Evolutionary conservation across 768 basidiomycete genomes (phyloP), one percentile per base, ranked within the genome.

Genomic region (Calocybe gangraenosa): DNA sequence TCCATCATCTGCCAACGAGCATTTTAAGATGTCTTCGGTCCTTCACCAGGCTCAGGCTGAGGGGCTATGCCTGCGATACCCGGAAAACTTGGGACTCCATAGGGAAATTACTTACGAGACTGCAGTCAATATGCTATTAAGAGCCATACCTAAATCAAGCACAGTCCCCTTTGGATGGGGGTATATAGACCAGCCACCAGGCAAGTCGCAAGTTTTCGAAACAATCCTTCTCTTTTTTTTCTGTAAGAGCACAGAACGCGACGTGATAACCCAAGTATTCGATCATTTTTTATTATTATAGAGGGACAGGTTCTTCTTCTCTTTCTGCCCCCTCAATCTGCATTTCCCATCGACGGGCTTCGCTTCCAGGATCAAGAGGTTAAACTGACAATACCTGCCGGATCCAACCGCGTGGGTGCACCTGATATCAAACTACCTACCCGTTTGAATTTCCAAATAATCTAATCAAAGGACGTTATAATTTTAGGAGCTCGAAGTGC

Each of bases 151-250:
- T 13, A 63, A 82, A 44, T 76, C 87, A 3, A 69, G 71, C 35
- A 76, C 61, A 13, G 63, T 76, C 15, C 85, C 88, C 2, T 91
- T 86, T 56, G 55, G 67, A 5, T 89, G 87, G 82, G 68, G 76
- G 2, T 91, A 79, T 54, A 76, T 92, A 28, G 89, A 92, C 72
- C 85, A 84, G 52, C 87, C 88, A 23, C 54, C 65, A 54, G 88
- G 88, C 87, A 44, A 44, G 78, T 63, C 36, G 25, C 42, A 7
- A n/a, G n/a, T n/a, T n/a, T n/a, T n/a, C n/a, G n/a, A n/a, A n/a
- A n/a, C n/a, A n/a, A n/a, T n/a, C n/a, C n/a, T n/a, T n/a, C n/a
- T n/a, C n/a, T n/a, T n/a, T n/a, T n/a, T n/a, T n/a, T n/a, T n/a
- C n/a, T n/a, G n/a, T n/a, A 41, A 35, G 22, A 40, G 15, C 37